phyloP scores from a whole-genome alignment of 768 basidiomycete species.

The Rhizopogon vinicolor region DNA sequence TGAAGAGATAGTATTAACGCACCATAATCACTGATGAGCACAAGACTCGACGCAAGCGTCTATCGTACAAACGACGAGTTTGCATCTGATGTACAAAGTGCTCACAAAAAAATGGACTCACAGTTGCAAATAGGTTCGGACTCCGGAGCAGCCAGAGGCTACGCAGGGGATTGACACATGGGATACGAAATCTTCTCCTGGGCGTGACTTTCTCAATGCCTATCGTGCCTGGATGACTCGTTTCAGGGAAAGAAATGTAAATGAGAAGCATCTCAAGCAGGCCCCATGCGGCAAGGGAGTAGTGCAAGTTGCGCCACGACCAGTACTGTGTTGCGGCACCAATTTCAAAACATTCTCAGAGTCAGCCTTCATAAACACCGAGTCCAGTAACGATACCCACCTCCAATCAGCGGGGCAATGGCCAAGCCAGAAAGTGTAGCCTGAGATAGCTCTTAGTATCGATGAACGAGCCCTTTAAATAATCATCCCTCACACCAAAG shows the following conservation, averaged over 20 bases:
- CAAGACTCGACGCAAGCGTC: constrained; percentile 37
- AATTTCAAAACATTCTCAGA: constrained; percentile 4
- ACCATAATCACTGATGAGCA: constrained; percentile 24
- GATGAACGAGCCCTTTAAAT: background rate
- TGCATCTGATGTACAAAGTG: background rate
- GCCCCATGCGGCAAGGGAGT: constrained; percentile 35
- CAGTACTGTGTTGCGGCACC: constrained; percentile 46
- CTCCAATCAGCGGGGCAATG: constrained; percentile 51
- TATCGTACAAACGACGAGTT: constrained; percentile 15
- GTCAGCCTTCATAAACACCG: background rate
- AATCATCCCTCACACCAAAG: constrained; percentile 34
- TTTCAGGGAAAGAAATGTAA: constrained; percentile 27
- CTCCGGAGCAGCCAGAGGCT: constrained; percentile 23
- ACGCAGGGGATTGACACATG: constrained; percentile 29
- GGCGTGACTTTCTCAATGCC: constrained; percentile 20
- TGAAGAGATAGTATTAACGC: constrained; percentile 20
- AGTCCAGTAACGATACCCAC: constrained; percentile 15
- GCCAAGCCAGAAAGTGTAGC: constrained; percentile 49
- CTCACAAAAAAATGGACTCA: constrained; percentile 9
- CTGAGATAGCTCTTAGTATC: background rate
- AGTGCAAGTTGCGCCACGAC: constrained; percentile 57
- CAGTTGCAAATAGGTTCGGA: constrained; percentile 23
- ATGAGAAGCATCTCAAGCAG: constrained; percentile 23
- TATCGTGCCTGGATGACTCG: constrained; percentile 27
- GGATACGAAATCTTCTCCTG: constrained; percentile 5